These are phyloP conservation scores for Halophytophthora batemanensis DNA, from an alignment of 352 stramenopile genomes.

Conservation along the genomic window DNA sequence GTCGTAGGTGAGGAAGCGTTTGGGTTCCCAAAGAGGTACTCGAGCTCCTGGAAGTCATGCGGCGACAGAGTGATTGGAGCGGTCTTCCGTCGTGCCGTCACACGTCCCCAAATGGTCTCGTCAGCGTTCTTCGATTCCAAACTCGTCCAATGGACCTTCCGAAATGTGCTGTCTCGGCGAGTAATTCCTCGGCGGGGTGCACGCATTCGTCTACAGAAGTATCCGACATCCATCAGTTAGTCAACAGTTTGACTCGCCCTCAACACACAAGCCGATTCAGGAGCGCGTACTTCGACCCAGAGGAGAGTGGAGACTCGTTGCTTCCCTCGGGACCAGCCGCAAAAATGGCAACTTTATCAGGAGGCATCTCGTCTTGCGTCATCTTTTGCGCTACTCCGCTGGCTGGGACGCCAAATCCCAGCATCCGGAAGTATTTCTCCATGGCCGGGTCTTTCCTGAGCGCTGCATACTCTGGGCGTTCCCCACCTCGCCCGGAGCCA, in stretches of 20 bases:
- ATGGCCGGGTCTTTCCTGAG: conserved; percentile 57
- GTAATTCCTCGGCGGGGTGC: conserved; percentile 14
- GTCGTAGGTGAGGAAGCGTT: conserved; percentile 5
- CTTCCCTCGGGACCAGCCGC: conserved; percentile 39
- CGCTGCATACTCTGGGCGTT: conserved; percentile 51
- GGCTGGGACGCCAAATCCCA: conserved; percentile 65
- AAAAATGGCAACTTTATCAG: conserved; percentile 62
- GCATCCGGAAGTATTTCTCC: conserved; percentile 88
- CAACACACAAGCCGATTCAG: not conserved
- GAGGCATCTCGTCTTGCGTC: conserved; percentile 65
- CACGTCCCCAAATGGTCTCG: conserved; percentile 71
- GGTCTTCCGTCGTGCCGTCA: conserved; percentile 56
- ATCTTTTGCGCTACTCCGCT: conserved; percentile 79
- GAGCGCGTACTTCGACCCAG: conserved; percentile 10
- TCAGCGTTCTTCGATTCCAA: conserved; percentile 54
- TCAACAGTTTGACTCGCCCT: not conserved
- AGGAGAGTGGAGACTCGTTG: not conserved
- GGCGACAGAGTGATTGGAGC: conserved; percentile 70
- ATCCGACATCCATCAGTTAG: not conserved
- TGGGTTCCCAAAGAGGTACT: conserved; percentile 49
- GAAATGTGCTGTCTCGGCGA: conserved; percentile 50
- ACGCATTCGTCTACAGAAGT: conserved; percentile 8
- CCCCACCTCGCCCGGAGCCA: conserved; percentile 7
- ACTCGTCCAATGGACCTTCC: conserved; percentile 81
- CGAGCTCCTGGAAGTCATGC: conserved; percentile 64